These are phyloP conservation scores for Rhizoctonia solani DNA, from an alignment of 1,284 basidiomycete genomes.

Conservation along the genomic window DNA sequence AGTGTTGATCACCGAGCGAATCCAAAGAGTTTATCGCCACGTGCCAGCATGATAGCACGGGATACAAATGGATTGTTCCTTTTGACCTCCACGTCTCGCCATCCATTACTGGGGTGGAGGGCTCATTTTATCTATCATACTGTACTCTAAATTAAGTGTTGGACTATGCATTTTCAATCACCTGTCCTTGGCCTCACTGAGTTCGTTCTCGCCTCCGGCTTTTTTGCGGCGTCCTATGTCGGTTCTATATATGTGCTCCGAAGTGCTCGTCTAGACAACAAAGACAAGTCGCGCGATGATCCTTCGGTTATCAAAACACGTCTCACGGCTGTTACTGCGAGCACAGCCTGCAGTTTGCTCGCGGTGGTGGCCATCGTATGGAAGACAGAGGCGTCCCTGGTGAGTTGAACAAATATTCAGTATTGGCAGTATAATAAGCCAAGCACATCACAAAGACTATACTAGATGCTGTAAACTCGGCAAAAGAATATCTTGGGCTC, in stretches of 20 bases:
- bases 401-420: constrained; percentile 2
- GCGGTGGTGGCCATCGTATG: constrained; percentile 45
- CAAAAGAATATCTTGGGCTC: constrained; percentile 41
- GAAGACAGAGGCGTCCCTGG: constrained; percentile 23
- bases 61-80: too few species aligned
- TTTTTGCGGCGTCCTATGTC: constrained; percentile 60
- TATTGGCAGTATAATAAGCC: background rate
- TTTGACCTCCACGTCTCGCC: background rate
- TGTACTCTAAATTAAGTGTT: background rate
- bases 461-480: constrained; percentile 24
- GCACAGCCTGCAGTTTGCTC: constrained; percentile 58
- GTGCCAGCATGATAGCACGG: too few species aligned
- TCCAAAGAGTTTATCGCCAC: too few species aligned
- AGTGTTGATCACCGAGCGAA: too few species aligned
- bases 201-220: constrained; percentile 55
- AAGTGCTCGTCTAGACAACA: constrained; percentile 52
- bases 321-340: constrained; percentile 59
- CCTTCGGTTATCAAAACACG: constrained; percentile 73
- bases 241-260: constrained; percentile 66
- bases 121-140: background rate
- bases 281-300: constrained; percentile 68
- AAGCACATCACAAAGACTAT: background rate
- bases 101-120: background rate
- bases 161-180: background rate
- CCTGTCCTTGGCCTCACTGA: constrained; percentile 42